Conservation (phyloP, 306 rosid genomes). For the Citrullus colocynthis region DNA sequence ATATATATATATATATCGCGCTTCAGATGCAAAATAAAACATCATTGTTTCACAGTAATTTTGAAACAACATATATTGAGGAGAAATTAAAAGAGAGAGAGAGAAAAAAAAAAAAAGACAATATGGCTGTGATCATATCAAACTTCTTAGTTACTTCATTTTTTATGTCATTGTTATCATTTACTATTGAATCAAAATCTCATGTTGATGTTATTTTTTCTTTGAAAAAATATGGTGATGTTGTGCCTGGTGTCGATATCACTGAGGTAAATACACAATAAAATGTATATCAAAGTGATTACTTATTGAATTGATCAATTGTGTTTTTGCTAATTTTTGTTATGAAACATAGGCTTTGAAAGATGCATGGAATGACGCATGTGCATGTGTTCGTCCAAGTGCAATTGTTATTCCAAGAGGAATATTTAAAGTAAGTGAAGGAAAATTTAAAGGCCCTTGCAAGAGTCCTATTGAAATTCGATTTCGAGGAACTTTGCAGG, state of each 20-base stretch:
- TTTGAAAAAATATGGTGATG: slow-evolving; percentile 9
- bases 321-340: no score
- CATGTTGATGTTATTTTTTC: background rate
- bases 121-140: background rate
- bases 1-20: no score
- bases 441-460: background rate
- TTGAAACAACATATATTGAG: no score
- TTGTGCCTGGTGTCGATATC: background rate
- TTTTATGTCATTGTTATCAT: background rate
- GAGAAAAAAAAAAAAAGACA: background rate
- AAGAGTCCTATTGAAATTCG: slow-evolving; percentile 16
- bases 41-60: no score
- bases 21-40: no score
- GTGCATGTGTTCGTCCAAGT: no score
- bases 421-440: no score
- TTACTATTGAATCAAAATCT: background rate
- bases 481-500: slow-evolving; percentile 19
- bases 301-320: background rate
- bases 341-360: no score
- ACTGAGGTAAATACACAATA: background rate
- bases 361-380: no score
- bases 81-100: no score
- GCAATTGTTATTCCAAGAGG: no score
- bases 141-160: background rate
- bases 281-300: background rate